Evolutionary conservation across 352 stramenopile genomes (phyloP), one percentile per base, ranked within the genome.

Genomic region (Globisporangium paddicum): DNA sequence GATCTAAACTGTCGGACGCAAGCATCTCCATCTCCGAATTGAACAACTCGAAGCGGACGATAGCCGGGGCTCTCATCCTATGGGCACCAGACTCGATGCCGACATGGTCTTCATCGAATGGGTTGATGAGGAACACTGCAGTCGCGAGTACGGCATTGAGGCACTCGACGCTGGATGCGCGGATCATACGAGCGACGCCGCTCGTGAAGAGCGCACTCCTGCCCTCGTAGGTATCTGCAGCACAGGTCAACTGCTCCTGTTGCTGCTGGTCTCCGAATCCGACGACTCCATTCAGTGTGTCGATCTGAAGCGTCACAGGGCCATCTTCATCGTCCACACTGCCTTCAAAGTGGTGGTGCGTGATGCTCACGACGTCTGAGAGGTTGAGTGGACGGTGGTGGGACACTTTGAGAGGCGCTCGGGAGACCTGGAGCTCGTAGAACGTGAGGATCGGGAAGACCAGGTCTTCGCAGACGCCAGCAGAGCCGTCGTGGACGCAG

Each of bases 401-500:
- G n/a, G 41, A 26, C 19, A 47, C 19, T 26, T 47, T 47, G 38
- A 5, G 3, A 23, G 5, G 16, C 9, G n/a, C 16, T 30, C 13
- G 41, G 10, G 34, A 19, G 18, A 51, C 50, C 14, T 34, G 34
- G 13, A 67, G 38, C 23, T 25, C 41, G 37, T 67, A 62, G 47
- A 67, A 57, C 1, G 7, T 42, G 18, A 40, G 46, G 7, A 67
- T 46, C 11, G 64, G 70, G 2, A 77, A 55, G 5, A 23, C 13
- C 11, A 79, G 30, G 23, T 75, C 49, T 25, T 65, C 38, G 46
- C 70, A 79, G 18, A 48, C 40, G 10, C 32, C 57, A 14, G 28
- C 28, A 40, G 47, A 41, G 35, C 66, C 66, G 9, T 82, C 73
- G 55, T 61, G 25, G 26, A 66, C 57, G 21, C 73, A 82, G 44